These are phyloP conservation scores for Cladophialophora yegresii DNA, from an alignment of 2,329 filamentous ascomycete species.

Conservation along the genomic window DNA sequence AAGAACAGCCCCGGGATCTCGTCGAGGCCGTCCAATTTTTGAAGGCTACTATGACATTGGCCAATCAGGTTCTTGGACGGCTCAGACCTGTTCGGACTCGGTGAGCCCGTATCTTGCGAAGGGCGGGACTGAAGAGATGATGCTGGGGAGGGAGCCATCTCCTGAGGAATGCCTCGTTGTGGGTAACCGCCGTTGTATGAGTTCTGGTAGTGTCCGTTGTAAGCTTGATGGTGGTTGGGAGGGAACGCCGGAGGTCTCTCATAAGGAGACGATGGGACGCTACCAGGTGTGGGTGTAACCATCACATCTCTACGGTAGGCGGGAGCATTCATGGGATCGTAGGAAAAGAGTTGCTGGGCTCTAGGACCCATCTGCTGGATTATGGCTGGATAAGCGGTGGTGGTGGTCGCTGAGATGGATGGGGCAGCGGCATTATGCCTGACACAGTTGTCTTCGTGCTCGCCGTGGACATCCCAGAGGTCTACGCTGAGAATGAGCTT, in stretches of 20 bases:
- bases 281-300: neutral
- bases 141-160: slow-evolving; percentile 13
- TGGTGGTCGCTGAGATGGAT: slow-evolving; percentile 25
- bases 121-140: slow-evolving; percentile 17
- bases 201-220: slow-evolving; percentile 20
- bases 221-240: slow-evolving; percentile 11
- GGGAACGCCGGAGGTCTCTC: slow-evolving; percentile 65
- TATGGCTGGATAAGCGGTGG: slow-evolving; percentile 19
- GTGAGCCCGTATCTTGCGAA: slow-evolving; percentile 21
- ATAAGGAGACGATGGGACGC: neutral
- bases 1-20: slow-evolving; percentile 94
- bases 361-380: slow-evolving; percentile 3
- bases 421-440: slow-evolving; percentile 49
- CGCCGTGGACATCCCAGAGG: slow-evolving; percentile 64
- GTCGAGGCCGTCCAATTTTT: slow-evolving; percentile 74
- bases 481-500: slow-evolving; percentile 71
- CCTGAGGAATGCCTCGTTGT: slow-evolving; percentile 9
- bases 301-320: neutral
- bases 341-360: slow-evolving; percentile 9
- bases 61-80: slow-evolving; percentile 85
- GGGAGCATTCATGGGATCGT: slow-evolving; percentile 7
- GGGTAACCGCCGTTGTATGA: slow-evolving; percentile 17
- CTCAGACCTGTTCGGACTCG: slow-evolving; percentile 6
- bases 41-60: slow-evolving; percentile 84
- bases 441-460: slow-evolving; percentile 68